Conservation (phyloP, 495 filamentous ascomycete species). For the Hypoxylon intermedium region DNA sequence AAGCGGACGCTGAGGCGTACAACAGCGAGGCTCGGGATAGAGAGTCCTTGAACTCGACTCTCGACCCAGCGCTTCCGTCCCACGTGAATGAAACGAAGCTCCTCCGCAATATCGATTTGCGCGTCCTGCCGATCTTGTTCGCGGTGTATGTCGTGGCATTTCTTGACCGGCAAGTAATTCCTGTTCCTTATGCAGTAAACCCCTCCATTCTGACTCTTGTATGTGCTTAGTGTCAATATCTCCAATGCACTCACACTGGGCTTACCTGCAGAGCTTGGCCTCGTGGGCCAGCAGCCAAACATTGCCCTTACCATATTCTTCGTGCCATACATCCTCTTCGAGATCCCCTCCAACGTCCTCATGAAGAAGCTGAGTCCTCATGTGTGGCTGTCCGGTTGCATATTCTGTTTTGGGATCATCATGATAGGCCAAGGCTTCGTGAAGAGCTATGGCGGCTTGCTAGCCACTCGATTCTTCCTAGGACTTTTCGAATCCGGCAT, state of each 20-base stretch:
- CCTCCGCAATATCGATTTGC: constrained; percentile 76
- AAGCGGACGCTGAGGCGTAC: too few relatives aligned
- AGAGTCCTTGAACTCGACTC: too few relatives aligned
- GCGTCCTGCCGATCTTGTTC: constrained; percentile 79
- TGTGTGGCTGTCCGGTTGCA: constrained; percentile 62
- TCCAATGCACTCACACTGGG: constrained; percentile 68
- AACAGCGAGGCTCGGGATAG: too few relatives aligned
- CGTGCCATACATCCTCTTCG: constrained; percentile 78
- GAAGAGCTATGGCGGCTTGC: constrained; percentile 53
- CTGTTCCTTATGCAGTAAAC: constrained; percentile 64
- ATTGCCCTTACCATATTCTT: constrained; percentile 76
- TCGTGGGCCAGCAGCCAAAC: constrained; percentile 72
- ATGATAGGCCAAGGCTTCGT: constrained; percentile 61
- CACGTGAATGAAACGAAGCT: constrained; percentile 46
- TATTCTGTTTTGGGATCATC: constrained; percentile 59
- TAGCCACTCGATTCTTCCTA: constrained; percentile 59
- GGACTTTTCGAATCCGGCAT: constrained; percentile 66
- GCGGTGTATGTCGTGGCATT: constrained; percentile 84
- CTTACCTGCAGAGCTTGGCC: constrained; percentile 65
- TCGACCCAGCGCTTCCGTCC: not conserved
- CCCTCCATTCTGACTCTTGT: not conserved
- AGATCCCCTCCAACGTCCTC: constrained; percentile 78
- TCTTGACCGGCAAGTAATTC: constrained; percentile 51
- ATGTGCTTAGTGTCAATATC: constrained; percentile 46
- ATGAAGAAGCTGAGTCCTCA: constrained; percentile 64